phyloP scores from a whole-genome alignment of 202 grass and related monocot genomes.

The Schoenoplectus tabernaemontani region DNA sequence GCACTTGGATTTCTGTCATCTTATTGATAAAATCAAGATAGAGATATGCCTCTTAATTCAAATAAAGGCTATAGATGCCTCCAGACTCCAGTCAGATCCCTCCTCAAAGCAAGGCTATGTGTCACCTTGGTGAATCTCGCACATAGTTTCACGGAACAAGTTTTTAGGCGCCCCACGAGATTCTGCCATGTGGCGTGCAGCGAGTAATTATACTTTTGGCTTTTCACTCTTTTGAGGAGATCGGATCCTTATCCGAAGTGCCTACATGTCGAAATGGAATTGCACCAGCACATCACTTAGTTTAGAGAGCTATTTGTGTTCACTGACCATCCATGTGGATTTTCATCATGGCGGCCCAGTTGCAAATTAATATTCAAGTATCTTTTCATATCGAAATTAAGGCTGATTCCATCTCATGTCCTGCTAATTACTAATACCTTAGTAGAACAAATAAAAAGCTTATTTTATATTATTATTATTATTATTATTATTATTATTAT shows the following conservation, averaged over 20 bases:
- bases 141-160: conserved; percentile 11
- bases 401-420: too few relatives aligned
- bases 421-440: too few relatives aligned
- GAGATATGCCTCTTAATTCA: not conserved
- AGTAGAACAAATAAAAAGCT: too few relatives aligned
- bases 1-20: conserved; percentile 11
- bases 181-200: not conserved
- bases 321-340: not conserved
- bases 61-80: not conserved
- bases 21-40: not conserved
- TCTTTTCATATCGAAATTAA: not conserved
- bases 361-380: not conserved
- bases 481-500: too few relatives aligned
- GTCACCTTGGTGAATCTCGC: conserved; percentile 8
- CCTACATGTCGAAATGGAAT: not conserved
- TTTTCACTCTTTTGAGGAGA: conserved; percentile 6
- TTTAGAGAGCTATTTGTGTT: not conserved
- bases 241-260: conserved; percentile 5
- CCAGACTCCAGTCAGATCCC: not conserved
- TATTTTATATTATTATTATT: too few relatives aligned
- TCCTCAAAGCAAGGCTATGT: conserved; percentile 13
- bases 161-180: not conserved
- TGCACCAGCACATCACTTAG: not conserved
- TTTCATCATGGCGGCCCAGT: not conserved
- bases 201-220: conserved; percentile 7